Conservation (phyloP, 441 rosid species). For the Hura crepitans region DNA sequence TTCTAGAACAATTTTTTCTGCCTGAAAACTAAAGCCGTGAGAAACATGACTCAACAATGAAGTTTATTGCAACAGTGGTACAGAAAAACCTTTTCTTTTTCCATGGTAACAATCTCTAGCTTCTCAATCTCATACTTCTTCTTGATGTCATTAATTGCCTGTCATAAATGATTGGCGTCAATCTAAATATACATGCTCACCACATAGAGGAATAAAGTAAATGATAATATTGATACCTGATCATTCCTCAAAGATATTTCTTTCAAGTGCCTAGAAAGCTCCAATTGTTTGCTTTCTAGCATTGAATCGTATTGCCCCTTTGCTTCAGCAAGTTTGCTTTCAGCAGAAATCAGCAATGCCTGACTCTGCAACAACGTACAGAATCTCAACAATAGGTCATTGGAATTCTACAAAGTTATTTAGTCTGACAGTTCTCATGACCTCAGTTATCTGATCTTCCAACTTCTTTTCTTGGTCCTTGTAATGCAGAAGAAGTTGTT, state of each 20-base stretch:
- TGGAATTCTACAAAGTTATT: constrained; percentile 14
- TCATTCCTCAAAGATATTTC: constrained; percentile 88
- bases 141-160: constrained; percentile 86
- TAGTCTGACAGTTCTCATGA: constrained; percentile 22
- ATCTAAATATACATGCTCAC: constrained; percentile 4
- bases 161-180: constrained; percentile 19
- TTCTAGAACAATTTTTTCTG: constrained; percentile 45
- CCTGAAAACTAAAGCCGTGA: constrained; percentile 38
- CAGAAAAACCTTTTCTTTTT: constrained; percentile 61
- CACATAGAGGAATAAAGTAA: constrained; percentile 13
- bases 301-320: constrained; percentile 64
- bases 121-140: constrained; percentile 75
- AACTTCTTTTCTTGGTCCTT: constrained; percentile 54
- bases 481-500: constrained; percentile 45
- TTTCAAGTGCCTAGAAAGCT: constrained; percentile 79
- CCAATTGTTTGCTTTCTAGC: constrained; percentile 81
- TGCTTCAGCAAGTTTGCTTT: constrained; percentile 63
- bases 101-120: constrained; percentile 53
- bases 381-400: constrained; percentile 17
- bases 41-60: constrained; percentile 20
- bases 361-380: constrained; percentile 49
- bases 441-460: constrained; percentile 58
- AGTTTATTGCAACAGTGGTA: constrained; percentile 8
- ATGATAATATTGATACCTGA: constrained; percentile 43
- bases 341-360: constrained; percentile 50